A percentile compares a stretch with the other conserved stretches of the same genome.
Evolutionary conservation across 345 rosid genomes (phyloP).

Genomic region (Durio zibethinus): DNA sequence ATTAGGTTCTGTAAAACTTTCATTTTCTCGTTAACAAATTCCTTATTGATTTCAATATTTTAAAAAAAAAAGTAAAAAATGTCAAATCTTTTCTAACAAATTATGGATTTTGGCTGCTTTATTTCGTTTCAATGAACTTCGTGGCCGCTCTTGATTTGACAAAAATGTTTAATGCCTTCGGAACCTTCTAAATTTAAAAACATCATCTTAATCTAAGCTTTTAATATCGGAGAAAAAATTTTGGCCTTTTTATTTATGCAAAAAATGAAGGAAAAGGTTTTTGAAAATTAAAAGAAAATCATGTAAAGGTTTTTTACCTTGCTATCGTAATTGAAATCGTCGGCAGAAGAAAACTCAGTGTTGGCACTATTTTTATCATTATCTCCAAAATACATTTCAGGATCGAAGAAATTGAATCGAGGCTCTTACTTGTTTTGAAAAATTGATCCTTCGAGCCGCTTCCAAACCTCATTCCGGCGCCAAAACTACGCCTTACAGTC

Average conservation of each 20-base stretch:
- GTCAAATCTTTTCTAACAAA: constrained; percentile 68
- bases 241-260: not conserved
- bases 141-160: constrained; percentile 25
- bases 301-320: constrained; percentile 25
- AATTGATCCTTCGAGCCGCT: constrained; percentile 12
- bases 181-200: constrained; percentile 29
- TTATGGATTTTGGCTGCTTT: constrained; percentile 74
- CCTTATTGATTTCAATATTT: not conserved
- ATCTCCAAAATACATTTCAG: constrained; percentile 18
- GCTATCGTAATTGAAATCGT: constrained; percentile 43
- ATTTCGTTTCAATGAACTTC: constrained; percentile 53
- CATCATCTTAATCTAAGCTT: not conserved
- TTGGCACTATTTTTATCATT: constrained; percentile 20
- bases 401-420: constrained; percentile 26
- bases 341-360: constrained; percentile 23
- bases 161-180: constrained; percentile 31
- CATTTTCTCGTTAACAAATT: constrained; percentile 61
- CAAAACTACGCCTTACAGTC: not conserved
- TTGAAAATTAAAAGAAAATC: not conserved
- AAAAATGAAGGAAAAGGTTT: not conserved
- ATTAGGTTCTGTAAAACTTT: constrained; percentile 69
- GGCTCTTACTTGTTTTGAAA: constrained; percentile 14
- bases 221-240: not conserved
- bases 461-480: constrained; percentile 15
- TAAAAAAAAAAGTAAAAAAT: not conserved